Conservation (phyloP, 176 grass and related monocot genomes). For the Alopecurus myosuroides region DNA sequence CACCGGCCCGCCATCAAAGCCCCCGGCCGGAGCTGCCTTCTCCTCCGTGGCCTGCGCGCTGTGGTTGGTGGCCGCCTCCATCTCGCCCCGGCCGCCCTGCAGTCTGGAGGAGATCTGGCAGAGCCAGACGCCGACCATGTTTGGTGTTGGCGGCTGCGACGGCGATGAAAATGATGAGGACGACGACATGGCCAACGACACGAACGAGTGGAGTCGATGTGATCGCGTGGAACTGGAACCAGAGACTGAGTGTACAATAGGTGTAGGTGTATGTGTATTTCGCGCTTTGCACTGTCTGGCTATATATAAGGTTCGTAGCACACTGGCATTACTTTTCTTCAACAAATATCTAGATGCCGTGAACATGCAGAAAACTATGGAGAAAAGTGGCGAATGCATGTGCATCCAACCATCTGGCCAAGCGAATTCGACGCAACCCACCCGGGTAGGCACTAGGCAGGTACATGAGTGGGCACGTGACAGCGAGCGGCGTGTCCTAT, state of each 20-base stretch:
- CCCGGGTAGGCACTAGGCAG: not conserved
- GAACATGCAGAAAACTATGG: not conserved
- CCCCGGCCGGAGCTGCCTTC: not conserved
- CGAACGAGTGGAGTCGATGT: not conserved
- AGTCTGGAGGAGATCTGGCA: conserved; percentile 27
- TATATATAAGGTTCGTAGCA: not conserved
- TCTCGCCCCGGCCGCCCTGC: not conserved
- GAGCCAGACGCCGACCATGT: conserved; percentile 18
- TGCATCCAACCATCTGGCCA: not conserved
- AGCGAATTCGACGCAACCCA: not conserved
- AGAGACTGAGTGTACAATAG: not conserved
- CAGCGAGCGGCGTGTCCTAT: not conserved
- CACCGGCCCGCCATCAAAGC: not conserved
- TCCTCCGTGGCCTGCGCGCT: not conserved
- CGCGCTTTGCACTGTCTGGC: not conserved
- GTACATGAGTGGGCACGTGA: not conserved
- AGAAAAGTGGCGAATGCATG: not conserved
- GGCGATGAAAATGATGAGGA: not conserved
- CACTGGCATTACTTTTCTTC: not conserved
- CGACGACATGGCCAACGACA: not conserved
- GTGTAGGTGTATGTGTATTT: no score
- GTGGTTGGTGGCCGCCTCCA: not conserved
- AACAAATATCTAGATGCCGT: not conserved
- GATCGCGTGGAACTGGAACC: not conserved
- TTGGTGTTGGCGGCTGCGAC: not conserved